Evolutionary conservation across 2,329 filamentous ascomycete species (phyloP), one percentile per base, ranked within the genome.

Genomic region (Trichoderma pleuroti): DNA sequence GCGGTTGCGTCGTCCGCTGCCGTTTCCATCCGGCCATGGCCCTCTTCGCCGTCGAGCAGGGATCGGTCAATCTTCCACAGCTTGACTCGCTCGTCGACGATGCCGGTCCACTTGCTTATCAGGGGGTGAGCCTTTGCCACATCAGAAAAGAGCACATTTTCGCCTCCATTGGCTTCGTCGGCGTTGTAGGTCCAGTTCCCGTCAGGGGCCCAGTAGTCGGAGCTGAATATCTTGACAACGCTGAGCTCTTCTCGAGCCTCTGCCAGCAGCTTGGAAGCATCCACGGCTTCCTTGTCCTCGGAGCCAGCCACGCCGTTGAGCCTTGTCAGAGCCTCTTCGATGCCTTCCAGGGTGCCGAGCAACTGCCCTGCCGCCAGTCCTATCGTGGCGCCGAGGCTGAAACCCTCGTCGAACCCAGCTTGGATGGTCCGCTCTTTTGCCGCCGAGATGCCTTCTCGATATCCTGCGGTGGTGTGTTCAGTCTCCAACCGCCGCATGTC

Each of bases 361-460:
- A 97, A 82, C 74, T 89, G 89, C 0, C 96, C 96, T 0, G 90
- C 91, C 32, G 86, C 86, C 73, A 92, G 80, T 0, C 95, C 96
- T 34, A 98, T 83, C 65, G 91, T 90, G 1, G 93, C 94, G 14
- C 96, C 96, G 0, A 98, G 85, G 16, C 89, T 86, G 79, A 94
- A 98, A 0, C 95, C 95, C 74, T 95, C 93, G 78, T 99, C 96
- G 77, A 99, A 98, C 0, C 95, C 95, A 16, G 86, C 85, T 81
- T 99, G 96, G 30, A 98, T 88, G 76, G 90, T 91, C 61, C 86
- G 82, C 30, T 88, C 87, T 79, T 98, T 98, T 36, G 92, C 92
- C 4, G 84, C 84, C 0, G 91, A 87, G 67, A 98, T 87, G 57
- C 95, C 96, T 76, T 98, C 94, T 71, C 95, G 91, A 81, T 98